A percentile compares a stretch with the other conserved stretches of the same genome.
Evolutionary conservation across 106 monocot genomes (phyloP).

Genomic region (Dioscorea zingiberensis): DNA sequence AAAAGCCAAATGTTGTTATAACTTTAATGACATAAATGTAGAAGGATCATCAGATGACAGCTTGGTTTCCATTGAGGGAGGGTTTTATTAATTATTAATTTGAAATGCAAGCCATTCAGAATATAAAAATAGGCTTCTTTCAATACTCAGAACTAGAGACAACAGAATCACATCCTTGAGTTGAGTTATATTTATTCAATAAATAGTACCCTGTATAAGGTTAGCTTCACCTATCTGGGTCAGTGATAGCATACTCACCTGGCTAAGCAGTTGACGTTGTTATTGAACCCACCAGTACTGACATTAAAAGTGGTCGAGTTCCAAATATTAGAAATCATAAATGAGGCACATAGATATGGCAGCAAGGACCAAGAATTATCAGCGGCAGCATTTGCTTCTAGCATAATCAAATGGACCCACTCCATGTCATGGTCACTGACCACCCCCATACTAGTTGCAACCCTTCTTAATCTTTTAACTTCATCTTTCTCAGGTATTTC

Average conservation of each 20-base stretch:
- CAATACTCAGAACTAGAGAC: neutral
- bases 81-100: too few species aligned
- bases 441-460: slow-evolving; percentile 44
- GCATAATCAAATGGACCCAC: slow-evolving; percentile 80
- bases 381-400: slow-evolving; percentile 39
- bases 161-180: neutral
- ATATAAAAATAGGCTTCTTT: too few species aligned
- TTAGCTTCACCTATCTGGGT: too few species aligned
- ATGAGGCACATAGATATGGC: slow-evolving; percentile 80
- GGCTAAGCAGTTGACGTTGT: slow-evolving; percentile 80
- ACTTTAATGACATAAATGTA: too few species aligned
- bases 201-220: too few species aligned
- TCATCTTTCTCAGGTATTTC: slow-evolving; percentile 76
- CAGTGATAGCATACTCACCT: slow-evolving; percentile 30
- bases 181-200: too few species aligned
- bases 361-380: slow-evolving; percentile 86
- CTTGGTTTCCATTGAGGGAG: neutral
- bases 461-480: slow-evolving; percentile 60
- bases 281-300: slow-evolving; percentile 68
- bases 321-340: slow-evolving; percentile 79
- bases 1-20: neutral
- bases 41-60: neutral
- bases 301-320: slow-evolving; percentile 58
- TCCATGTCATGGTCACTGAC: slow-evolving; percentile 66
- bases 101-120: too few species aligned